phyloP scores from a whole-genome alignment of 2,329 filamentous ascomycete species.

The Pseudogymnoascus verrucosus region DNA sequence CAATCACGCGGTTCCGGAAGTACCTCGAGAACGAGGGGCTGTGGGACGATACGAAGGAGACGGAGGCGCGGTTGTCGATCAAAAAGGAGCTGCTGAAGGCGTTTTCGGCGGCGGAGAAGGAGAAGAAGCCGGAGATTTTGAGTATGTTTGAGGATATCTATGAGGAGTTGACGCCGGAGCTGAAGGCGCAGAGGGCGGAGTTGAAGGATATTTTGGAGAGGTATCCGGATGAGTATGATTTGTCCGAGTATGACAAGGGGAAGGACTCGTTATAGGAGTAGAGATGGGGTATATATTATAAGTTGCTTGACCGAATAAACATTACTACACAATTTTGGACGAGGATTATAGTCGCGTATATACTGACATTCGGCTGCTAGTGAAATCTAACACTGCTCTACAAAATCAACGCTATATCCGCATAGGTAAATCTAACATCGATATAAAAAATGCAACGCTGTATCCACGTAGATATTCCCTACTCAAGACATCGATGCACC shows the following conservation, averaged over 20 bases:
- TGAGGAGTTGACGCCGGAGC: slow-evolving; percentile 74
- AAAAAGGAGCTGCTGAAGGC: slow-evolving; percentile 73
- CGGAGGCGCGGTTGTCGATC: slow-evolving; percentile 54
- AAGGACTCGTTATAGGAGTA: slow-evolving; percentile 22
- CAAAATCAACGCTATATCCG: not conserved
- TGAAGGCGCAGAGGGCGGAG: slow-evolving; percentile 66
- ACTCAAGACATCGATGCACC: not conserved
- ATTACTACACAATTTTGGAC: not conserved
- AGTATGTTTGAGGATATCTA: slow-evolving; percentile 84
- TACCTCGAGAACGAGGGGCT: slow-evolving; percentile 78
- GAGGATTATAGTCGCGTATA: not conserved
- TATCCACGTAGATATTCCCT: not conserved
- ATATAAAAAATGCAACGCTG: not conserved
- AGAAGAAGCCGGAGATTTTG: slow-evolving; percentile 67
- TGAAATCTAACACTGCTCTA: not conserved
- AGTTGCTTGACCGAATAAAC: not conserved
- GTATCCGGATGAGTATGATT: slow-evolving; percentile 90
- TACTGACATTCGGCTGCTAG: not conserved
- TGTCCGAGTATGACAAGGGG: slow-evolving; percentile 67
- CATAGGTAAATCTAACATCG: not conserved
- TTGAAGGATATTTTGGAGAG: slow-evolving; percentile 69
- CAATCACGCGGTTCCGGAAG: slow-evolving; percentile 75
- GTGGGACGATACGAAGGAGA: slow-evolving; percentile 82
- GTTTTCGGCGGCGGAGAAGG: slow-evolving; percentile 74
- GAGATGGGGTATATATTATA: not conserved